Evolutionary conservation across 2,329 filamentous ascomycete species (phyloP).

Genomic region (Colletotrichum nymphaeae): DNA sequence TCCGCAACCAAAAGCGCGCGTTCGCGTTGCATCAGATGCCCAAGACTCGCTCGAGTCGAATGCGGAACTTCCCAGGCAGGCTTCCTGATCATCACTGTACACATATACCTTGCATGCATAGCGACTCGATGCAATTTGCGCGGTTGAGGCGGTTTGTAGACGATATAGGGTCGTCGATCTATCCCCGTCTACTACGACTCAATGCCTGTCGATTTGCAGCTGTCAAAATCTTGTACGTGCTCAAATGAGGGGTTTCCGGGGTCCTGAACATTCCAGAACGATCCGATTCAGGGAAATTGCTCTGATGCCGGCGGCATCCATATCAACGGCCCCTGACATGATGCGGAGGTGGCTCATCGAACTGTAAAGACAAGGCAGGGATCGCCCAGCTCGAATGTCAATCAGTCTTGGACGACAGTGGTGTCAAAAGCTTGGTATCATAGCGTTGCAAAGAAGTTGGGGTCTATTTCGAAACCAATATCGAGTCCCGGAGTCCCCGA

Average conservation of each 20-base stretch:
- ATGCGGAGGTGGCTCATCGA: neutral
- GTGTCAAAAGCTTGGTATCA: neutral
- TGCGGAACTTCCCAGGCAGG: neutral
- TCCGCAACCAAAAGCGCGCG: neutral
- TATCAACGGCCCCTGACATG: neutral
- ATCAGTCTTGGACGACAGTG: neutral
- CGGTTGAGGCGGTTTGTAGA: neutral
- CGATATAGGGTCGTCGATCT: neutral
- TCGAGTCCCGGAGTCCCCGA: slow-evolving; percentile 10
- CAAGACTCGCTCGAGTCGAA: neutral
- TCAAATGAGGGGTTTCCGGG: neutral
- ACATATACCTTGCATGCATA: neutral
- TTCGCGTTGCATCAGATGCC: neutral
- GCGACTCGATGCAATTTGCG: neutral
- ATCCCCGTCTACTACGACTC: neutral
- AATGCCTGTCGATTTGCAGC: neutral
- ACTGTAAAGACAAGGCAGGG: neutral
- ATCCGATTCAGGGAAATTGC: neutral
- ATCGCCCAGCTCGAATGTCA: neutral
- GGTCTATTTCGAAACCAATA: neutral
- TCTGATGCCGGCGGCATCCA: neutral
- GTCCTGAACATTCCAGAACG: neutral
- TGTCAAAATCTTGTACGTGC: neutral
- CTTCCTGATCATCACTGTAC: neutral
- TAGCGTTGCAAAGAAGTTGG: neutral